Base-by-base conservation (phyloP, 352 stramenopile species). In the Pythium apleroticum region DNA sequence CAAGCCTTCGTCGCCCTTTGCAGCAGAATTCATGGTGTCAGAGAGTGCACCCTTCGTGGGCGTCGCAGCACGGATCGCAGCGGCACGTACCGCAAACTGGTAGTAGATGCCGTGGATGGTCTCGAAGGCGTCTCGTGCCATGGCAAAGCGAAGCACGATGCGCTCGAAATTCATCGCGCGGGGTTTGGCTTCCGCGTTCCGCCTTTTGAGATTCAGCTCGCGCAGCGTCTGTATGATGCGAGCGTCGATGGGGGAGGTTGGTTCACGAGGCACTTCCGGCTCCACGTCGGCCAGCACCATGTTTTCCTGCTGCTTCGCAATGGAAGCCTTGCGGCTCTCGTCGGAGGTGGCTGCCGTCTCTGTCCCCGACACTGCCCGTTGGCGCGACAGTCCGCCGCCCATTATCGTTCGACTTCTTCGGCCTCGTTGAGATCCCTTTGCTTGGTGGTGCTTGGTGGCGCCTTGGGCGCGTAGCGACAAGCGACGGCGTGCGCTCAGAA, bases 101-200 rank as follows among this genome's bases (percentile, higher is more conserved):
- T 75, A 52, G 65, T 91, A 94, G 52, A 94, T 91, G 20, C 52
- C 56, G 45, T 82, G 80, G 52, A 94, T 76, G 5, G 71, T 89
- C 52, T 73, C 68, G 65, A 94, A 92, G 0, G 80, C 83, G 31
- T 89, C 77, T 3, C 70, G 69, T 3, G 87, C 83, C 46, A 91
- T 61, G 2, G 67, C 64, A 46, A 94, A 94, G 50, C 90, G 85
- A 41, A 94, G 72, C 24, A 86, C 84, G 22, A 94, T 90, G 8
- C 84, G 80, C 58, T 94, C 83, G 59, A 94, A 92, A 57, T 92
- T 88, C 19, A 78, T 70, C 3, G 57, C 53, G 59, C 87, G 86
- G 24, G 68, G 60, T 27, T 90, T 86, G 19, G 65, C 73, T 19
- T 71, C 56, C n/a, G 76, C 65, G 53, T 70, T 66, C 25, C 80